Evolutionary conservation across 306 rosid genomes (phyloP), one percentile per base, ranked within the genome.

Genomic region (Astragalus glycyphyllos): DNA sequence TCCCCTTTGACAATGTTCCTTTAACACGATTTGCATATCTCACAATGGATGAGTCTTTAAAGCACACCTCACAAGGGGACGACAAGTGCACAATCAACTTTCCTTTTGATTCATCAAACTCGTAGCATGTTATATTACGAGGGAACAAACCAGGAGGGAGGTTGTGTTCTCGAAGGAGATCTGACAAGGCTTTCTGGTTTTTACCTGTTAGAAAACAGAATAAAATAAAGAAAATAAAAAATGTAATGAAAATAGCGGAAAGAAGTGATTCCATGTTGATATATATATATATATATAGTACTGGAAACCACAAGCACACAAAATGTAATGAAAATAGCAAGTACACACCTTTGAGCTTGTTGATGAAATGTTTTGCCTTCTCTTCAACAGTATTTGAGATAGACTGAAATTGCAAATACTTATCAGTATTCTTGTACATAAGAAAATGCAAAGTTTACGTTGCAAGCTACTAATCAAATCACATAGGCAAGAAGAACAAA

Each of bases 321-420:
- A 50, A 32, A 63, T 37, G 20, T 54, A 53, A 14, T 55, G 20
- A 54, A 59, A 44, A 58, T 31, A 58, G 1, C 3, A 17, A 16
- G 31, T 57, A 91, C n/a, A n/a, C n/a, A n/a, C 97, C 97, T 91
- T 86, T 91, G 4, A 91, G 88, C 58, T 88, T 88, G 89, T 77
- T 85, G 84, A 91, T 82, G 67, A 91, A 65, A 89, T 88, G 78
- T 81, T 88, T 91, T 7, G 97, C 92, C 86, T 88, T 91, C 71
- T 82, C 92, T 78, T 91, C 97, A n/a, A 91, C 91, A 3, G 85
- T 86, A 53, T 61, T 86, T 45, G 97, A 86, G 74, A 91, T 70
- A 65, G 88, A 83, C 97, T 91, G 88, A 66, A 84, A 80, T 51
- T 41, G 56, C 51, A 66, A 67, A 40, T 58, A 31, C 44, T 16